Evolutionary conservation across 495 filamentous ascomycete genomes (phyloP).

Genomic region (Podospora fimiseda): DNA sequence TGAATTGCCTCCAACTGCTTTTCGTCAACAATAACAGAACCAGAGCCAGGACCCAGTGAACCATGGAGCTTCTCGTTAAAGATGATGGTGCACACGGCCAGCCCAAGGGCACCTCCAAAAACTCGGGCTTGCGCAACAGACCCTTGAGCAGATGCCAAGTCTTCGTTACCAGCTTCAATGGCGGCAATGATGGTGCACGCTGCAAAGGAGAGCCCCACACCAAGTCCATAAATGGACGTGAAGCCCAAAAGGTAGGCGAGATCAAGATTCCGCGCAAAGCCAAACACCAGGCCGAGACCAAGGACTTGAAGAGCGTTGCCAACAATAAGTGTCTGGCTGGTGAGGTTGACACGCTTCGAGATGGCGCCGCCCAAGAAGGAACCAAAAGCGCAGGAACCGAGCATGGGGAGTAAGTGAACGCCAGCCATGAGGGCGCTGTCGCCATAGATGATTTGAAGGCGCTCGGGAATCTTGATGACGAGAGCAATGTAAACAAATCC

Average conservation of each 20-base stretch:
- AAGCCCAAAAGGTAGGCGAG: conserved; percentile 42
- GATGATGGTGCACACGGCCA: conserved; percentile 41
- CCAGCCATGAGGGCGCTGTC: conserved; percentile 47
- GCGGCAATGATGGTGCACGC: conserved; percentile 46
- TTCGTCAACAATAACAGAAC: conserved; percentile 14
- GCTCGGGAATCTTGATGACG: conserved; percentile 54
- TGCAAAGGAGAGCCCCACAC: conserved; percentile 45
- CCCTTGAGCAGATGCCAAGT: conserved; percentile 50
- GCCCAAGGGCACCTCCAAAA: conserved; percentile 51
- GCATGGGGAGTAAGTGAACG: conserved; percentile 52
- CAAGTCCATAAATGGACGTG: conserved; percentile 49
- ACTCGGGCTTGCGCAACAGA: conserved; percentile 51
- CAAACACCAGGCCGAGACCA: conserved; percentile 44
- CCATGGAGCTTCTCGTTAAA: conserved; percentile 26
- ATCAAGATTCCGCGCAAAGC: conserved; percentile 19
- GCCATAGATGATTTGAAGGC: conserved; percentile 52
- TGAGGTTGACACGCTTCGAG: conserved; percentile 41
- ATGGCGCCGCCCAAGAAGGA: conserved; percentile 44
- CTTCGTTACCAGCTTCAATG: conserved; percentile 39
- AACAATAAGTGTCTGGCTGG: conserved; percentile 43
- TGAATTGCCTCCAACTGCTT: conserved; percentile 15
- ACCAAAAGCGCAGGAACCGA: conserved; percentile 45
- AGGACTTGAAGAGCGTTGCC: conserved; percentile 46
- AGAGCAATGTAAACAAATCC: conserved; percentile 53
- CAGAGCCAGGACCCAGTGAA: conserved; percentile 10